A percentile compares a stretch with the other conserved stretches of the same genome.
Conservation (phyloP, 441 rosid species). For the Hura crepitans region DNA sequence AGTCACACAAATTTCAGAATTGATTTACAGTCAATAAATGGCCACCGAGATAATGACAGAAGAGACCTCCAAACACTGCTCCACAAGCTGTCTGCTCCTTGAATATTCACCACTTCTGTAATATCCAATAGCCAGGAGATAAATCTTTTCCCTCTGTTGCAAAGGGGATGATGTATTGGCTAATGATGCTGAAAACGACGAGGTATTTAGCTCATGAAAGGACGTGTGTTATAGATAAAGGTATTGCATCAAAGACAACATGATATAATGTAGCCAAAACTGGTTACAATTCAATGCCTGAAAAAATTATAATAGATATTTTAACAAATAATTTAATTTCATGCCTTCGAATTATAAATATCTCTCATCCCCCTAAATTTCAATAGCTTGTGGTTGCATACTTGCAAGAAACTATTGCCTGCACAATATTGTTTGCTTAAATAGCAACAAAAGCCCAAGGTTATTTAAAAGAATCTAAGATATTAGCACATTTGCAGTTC, state of each 20-base stretch:
- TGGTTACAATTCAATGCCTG: background rate
- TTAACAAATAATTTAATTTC: background rate
- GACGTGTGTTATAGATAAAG: background rate
- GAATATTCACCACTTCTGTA: constrained; percentile 72
- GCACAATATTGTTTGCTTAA: background rate
- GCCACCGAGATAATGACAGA: background rate
- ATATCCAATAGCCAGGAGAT: constrained; percentile 89
- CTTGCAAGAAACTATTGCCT: background rate
- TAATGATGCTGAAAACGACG: constrained; percentile 58
- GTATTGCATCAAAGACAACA: background rate
- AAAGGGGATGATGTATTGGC: constrained; percentile 49
- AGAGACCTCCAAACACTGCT: constrained; percentile 71
- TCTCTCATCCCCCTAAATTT: background rate
- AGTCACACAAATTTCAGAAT: background rate
- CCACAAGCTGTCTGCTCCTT: constrained; percentile 76
- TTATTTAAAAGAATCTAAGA: background rate
- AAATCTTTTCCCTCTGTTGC: constrained; percentile 75
- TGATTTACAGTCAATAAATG: background rate
- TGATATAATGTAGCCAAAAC: background rate
- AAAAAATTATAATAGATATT: background rate
- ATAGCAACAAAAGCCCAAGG: background rate
- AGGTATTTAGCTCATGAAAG: background rate
- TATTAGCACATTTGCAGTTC: background rate
- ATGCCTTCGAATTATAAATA: background rate
- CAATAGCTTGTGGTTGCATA: background rate